A percentile compares a stretch with the other conserved stretches of the same genome.
phyloP scores from a whole-genome alignment of 164 flowering plant species.

The Cinnamomum micranthum region DNA sequence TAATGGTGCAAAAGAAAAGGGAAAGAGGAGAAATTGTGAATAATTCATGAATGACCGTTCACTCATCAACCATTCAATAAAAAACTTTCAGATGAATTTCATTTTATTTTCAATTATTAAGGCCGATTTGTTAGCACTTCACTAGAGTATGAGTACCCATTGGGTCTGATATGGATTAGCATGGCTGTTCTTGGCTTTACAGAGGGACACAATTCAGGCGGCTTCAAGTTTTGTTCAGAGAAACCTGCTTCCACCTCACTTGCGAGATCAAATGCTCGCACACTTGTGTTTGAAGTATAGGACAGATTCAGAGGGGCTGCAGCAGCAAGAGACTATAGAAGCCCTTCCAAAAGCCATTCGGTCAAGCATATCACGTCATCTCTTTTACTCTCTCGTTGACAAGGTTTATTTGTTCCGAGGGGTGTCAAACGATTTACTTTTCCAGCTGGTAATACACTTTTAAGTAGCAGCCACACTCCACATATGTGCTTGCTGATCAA shows the following conservation, averaged over 20 bases:
- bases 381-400: slow-evolving; percentile 71
- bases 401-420: slow-evolving; percentile 79
- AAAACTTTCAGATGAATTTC: not conserved
- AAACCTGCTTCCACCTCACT: slow-evolving; percentile 61
- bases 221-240: slow-evolving; percentile 86
- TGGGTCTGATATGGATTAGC: not conserved
- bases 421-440: slow-evolving; percentile 80
- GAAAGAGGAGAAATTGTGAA: not conserved
- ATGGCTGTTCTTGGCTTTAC: not conserved
- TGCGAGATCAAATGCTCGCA: slow-evolving; percentile 95
- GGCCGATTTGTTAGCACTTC: not conserved
- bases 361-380: slow-evolving; percentile 80
- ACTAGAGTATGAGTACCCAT: not conserved
- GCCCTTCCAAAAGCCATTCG: slow-evolving; percentile 90
- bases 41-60: not conserved
- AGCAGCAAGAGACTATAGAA: slow-evolving; percentile 87
- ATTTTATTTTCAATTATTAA: not conserved
- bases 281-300: slow-evolving; percentile 87
- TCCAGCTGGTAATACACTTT: slow-evolving; percentile 65
- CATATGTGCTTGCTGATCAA: not conserved
- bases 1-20: not conserved
- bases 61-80: not conserved
- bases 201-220: slow-evolving; percentile 94
- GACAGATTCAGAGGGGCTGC: slow-evolving; percentile 90
- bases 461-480: not conserved